Base-by-base conservation (phyloP, 139 green algal species). In the Tetradesmus obliquus region DNA sequence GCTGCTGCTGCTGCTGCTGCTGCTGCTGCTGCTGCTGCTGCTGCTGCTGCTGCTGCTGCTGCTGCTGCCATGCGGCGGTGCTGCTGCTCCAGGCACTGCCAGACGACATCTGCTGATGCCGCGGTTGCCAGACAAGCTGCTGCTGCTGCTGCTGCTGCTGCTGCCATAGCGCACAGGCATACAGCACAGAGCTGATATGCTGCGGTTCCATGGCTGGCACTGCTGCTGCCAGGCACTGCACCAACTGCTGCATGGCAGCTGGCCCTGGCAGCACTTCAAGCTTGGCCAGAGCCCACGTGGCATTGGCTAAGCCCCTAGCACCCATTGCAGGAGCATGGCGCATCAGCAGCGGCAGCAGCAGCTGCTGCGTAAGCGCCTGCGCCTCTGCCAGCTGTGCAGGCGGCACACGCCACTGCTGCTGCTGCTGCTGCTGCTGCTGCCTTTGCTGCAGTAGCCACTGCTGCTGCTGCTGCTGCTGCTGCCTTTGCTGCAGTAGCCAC, bases 261-360 rank as follows among this genome's bases (percentile, higher is more conserved):
- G 45, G 3, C 32, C 55, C n/a, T 13, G 32, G 80, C 22, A 72
- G 32, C 12, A 86, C 57, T 3, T 19, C 32, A 20, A 86, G 45
- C 88, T 91, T 91, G 9, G 54, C 81, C 5, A 91, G 88, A 4
- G 88, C 88, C 88, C 88, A 91, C 3, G 54, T 51, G 19, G 24
- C 24, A 32, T 91, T 91, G 20, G 88, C 88, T 55, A 84, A n/a
- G 24, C 57, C 80, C 3, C 88, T 79, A 6, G 88, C n/a, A 32
- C 62, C 54, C 58, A 91, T 32, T 5, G 20, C 58, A n/a, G 1
- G 8, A 8, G 22, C 72, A 10, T 79, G 22, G 17, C 3, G 10
- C 12, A 60, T 12, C 55, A 91, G 57, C 54, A 79, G 76, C 7
- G 74, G 87, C 79, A 91, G 53, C 74, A 91, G 87, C 71, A 71